Evolutionary conservation across 768 basidiomycete genomes (phyloP).

Genomic region (Daedaleopsis nitida): DNA sequence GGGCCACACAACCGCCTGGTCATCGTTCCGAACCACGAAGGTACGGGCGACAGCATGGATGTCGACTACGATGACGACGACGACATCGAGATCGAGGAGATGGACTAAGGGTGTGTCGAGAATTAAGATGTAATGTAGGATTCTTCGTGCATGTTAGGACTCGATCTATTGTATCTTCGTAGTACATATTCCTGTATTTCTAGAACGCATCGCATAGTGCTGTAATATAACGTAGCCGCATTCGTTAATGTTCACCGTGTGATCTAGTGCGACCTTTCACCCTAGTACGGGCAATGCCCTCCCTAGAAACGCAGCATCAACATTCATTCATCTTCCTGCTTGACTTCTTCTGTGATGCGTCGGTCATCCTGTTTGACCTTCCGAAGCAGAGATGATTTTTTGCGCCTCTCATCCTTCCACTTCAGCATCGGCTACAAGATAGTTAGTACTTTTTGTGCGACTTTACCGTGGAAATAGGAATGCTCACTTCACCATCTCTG

Average conservation of each 20-base stretch:
- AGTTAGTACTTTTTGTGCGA: neutral
- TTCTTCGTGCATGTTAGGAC: slow-evolving; percentile 1
- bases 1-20: slow-evolving; percentile 76
- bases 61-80: slow-evolving; percentile 62
- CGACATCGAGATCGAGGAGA: slow-evolving; percentile 70
- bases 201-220: slow-evolving; percentile 8
- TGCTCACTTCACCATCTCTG: slow-evolving; percentile 10
- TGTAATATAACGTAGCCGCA: slow-evolving; percentile 14
- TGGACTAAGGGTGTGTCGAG: slow-evolving; percentile 44
- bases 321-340: slow-evolving; percentile 2
- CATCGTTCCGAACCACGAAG: slow-evolving; percentile 84
- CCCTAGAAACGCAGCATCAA: neutral
- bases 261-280: too few relatives aligned
- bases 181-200: slow-evolving; percentile 1
- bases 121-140: neutral
- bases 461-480: neutral
- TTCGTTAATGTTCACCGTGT: neutral
- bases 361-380: slow-evolving; percentile 12
- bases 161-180: neutral
- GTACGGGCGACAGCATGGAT: slow-evolving; percentile 50
- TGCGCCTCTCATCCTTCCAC: neutral
- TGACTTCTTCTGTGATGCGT: neutral
- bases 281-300: too few relatives aligned
- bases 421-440: neutral
- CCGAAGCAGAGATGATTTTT: neutral